Evolutionary conservation across 345 rosid genomes (phyloP), one percentile per base, ranked within the genome.

Genomic region (Lepidium sativum): DNA sequence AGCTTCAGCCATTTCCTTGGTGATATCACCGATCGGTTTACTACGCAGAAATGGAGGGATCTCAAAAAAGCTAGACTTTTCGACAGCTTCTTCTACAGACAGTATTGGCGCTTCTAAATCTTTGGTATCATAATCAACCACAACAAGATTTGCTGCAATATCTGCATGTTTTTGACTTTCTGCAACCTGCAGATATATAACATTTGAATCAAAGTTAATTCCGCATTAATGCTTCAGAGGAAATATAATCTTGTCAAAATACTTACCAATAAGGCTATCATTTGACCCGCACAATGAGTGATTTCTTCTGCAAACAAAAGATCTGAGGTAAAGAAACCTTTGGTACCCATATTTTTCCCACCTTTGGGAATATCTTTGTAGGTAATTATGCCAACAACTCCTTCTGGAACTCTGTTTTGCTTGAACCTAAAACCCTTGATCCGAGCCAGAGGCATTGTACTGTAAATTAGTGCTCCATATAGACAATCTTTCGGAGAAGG

Each of bases 1-100:
- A 32, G 99, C 96, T 68, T 83, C 87, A 37, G 82, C 86, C 92
- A 87, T 82, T 76, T 97, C 99, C 75, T 82, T 84, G 11, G 84
- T 67, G 55, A 81, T 52, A 72, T 87, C 95, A 48, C 95, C 97
- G 34, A 94, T 85, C 41, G 78, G 75, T 65, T 63, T 53, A 17
- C 88, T 80, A 33, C 66, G 27, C 3, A 88, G 31, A 67, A 43
- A 44, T 47, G 86, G 65, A 80, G 86, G 84, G 52, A 89, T 63
- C 65, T 84, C 85, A 40, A 80, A 82, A 55, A 94, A 38, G 78
- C 99, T 94, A 55, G 84, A 81, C 43, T 70, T 81, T 63, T 76
- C 48, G 6, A 81, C 75, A 63, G 97, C 97, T 35, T 90, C 92
- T 80, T 94, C 97, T 15, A 94, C 60, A 1, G 96, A 75, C 49